A percentile compares a stretch with the other conserved stretches of the same genome.
Evolutionary conservation across 2,329 filamentous ascomycete species (phyloP).

Genomic region (Helotiales sp.): DNA sequence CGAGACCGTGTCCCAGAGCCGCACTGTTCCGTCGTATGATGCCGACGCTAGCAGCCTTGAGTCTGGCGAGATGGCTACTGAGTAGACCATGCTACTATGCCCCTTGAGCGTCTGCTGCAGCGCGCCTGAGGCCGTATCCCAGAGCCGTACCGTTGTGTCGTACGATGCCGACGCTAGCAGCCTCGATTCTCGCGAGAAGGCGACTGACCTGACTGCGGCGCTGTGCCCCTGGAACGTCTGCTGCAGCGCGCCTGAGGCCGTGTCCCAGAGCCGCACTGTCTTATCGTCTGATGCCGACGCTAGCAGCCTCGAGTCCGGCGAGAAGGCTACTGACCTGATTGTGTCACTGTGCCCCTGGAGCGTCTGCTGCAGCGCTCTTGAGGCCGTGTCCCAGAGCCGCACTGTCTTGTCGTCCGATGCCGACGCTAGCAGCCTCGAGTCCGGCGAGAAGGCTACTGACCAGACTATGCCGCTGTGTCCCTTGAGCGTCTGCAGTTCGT

Average conservation of each 20-base stretch:
- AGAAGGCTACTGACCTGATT: too few species aligned
- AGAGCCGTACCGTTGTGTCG: neutral
- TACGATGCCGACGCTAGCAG: neutral
- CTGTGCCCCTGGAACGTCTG: neutral
- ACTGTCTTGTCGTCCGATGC: neutral
- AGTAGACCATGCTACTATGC: too few species aligned
- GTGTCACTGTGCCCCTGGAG: neutral
- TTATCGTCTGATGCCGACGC: too few species aligned
- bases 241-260: neutral
- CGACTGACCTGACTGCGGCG: neutral
- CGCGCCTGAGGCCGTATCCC: neutral
- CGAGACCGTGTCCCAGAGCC: neutral
- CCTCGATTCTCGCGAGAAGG: neutral
- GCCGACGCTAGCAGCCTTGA: neutral
- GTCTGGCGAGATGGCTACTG: conserved; percentile 16
- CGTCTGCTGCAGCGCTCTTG: neutral
- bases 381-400: neutral
- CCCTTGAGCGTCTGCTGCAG: too few species aligned
- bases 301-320: too few species aligned
- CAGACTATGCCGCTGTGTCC: neutral
- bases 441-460: neutral
- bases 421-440: neutral
- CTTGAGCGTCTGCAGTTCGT: conserved; percentile 1
- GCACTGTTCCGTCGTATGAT: conserved; percentile 1
- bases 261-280: too few species aligned